phyloP scores from a whole-genome alignment of 768 basidiomycete species.

The button mushroom (Agaricus bisporus) region DNA sequence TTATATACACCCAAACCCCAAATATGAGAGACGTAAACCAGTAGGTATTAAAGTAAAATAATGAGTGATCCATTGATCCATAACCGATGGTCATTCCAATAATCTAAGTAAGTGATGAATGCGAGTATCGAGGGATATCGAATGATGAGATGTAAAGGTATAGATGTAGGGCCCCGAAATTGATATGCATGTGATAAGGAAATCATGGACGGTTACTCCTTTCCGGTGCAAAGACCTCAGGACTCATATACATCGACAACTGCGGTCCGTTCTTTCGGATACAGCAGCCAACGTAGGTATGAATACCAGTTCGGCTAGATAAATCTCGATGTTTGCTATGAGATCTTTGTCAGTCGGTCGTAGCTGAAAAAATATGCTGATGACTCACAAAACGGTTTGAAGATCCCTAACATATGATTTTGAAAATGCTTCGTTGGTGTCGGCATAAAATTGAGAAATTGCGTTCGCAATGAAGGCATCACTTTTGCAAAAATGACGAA shows the following conservation, averaged over 20 bases:
- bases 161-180: neutral
- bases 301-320: slow-evolving; percentile 14
- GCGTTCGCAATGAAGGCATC: slow-evolving; percentile 13
- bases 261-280: slow-evolving; percentile 13
- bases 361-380: neutral
- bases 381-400: slow-evolving; percentile 12
- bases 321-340: slow-evolving; percentile 12
- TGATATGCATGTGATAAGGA: neutral
- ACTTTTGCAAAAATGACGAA: slow-evolving; percentile 15
- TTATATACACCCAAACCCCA: neutral
- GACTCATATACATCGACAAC: slow-evolving; percentile 15
- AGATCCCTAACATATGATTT: slow-evolving; percentile 9
- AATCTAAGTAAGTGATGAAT: neutral
- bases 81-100: neutral
- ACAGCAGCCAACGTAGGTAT: slow-evolving; percentile 16
- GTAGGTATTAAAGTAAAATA: neutral
- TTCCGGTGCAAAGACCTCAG: slow-evolving; percentile 14
- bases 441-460: slow-evolving; percentile 9
- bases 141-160: neutral
- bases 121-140: neutral
- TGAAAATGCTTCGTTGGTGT: slow-evolving; percentile 9
- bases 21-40: neutral
- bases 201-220: neutral
- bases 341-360: neutral
- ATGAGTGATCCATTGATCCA: neutral